Conservation (phyloP, 768 basidiomycete genomes). For the Psilocybe tampanensis region DNA sequence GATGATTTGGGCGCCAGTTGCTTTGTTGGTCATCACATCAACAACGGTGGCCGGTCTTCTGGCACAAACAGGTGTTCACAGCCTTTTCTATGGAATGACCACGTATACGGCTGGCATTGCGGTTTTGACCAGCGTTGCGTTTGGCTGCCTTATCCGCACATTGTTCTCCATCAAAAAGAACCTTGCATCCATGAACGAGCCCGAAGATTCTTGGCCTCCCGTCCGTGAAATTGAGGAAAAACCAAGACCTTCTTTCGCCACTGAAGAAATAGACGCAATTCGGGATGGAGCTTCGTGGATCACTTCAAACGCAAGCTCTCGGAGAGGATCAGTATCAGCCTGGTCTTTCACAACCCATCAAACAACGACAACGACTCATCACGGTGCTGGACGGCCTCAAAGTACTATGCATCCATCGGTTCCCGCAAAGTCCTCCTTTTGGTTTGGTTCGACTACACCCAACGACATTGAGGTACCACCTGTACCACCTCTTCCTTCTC, state of each 20-base stretch:
- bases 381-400: slow-evolving; percentile 41
- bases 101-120: slow-evolving; percentile 59
- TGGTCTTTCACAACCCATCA: slow-evolving; percentile 78
- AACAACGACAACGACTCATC: slow-evolving; percentile 39
- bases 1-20: slow-evolving; percentile 71
- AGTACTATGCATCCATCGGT: slow-evolving; percentile 42
- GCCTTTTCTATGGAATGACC: slow-evolving; percentile 61
- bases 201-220: slow-evolving; percentile 63
- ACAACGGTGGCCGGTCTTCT: slow-evolving; percentile 62
- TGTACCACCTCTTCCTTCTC: slow-evolving; percentile 68
- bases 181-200: slow-evolving; percentile 54
- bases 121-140: slow-evolving; percentile 50
- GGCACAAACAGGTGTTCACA: slow-evolving; percentile 51
- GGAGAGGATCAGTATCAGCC: slow-evolving; percentile 60
- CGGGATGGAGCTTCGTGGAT: slow-evolving; percentile 84
- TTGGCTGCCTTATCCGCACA: slow-evolving; percentile 64
- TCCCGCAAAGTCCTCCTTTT: slow-evolving; percentile 61
- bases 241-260: slow-evolving; percentile 63
- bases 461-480: slow-evolving; percentile 57
- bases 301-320: slow-evolving; percentile 63
- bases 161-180: slow-evolving; percentile 68
- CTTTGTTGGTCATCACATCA: slow-evolving; percentile 55
- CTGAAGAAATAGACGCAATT: slow-evolving; percentile 73
- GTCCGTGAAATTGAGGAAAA: slow-evolving; percentile 52
- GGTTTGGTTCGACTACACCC: slow-evolving; percentile 56